These are phyloP conservation scores for Phytophthora syringae DNA, from an alignment of 352 stramenopile species.

Conservation along the genomic window DNA sequence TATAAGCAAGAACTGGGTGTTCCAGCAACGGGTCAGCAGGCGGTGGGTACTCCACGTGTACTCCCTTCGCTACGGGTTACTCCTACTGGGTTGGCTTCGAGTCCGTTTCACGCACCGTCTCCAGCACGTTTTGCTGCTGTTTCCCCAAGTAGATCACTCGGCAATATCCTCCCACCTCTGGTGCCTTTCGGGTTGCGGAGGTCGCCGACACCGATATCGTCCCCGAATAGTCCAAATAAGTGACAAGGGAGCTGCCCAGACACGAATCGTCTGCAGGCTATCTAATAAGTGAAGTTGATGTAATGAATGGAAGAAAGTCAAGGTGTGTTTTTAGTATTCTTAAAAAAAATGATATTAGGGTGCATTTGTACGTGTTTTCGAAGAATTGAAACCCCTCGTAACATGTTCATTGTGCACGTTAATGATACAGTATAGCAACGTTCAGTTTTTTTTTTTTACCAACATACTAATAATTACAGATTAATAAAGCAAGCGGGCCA, in stretches of 20 bases:
- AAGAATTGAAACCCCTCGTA: no score
- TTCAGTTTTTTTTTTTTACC: no score
- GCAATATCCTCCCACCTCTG: slow-evolving; percentile 28
- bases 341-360: no score
- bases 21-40: no score
- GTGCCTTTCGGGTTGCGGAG: slow-evolving; percentile 11
- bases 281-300: slow-evolving; percentile 10
- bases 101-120: slow-evolving; percentile 12
- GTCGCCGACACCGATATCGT: slow-evolving; percentile 12
- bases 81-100: slow-evolving; percentile 1
- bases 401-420: no score
- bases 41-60: slow-evolving; percentile 14
- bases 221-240: slow-evolving; percentile 19
- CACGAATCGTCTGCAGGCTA: slow-evolving; percentile 11
- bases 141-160: slow-evolving; percentile 6
- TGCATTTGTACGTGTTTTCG: no score
- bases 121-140: slow-evolving; percentile 1
- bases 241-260: slow-evolving; percentile 13
- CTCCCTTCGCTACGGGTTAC: background rate
- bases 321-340: no score
- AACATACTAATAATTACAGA: no score
- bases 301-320: no score
- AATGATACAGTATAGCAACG: no score
- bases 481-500: slow-evolving; percentile 25
- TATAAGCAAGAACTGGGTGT: slow-evolving; percentile 8